These are phyloP conservation scores for Scheffersomyces stipitis DNA, from an alignment of 805 yeast species.

Conservation along the genomic window DNA sequence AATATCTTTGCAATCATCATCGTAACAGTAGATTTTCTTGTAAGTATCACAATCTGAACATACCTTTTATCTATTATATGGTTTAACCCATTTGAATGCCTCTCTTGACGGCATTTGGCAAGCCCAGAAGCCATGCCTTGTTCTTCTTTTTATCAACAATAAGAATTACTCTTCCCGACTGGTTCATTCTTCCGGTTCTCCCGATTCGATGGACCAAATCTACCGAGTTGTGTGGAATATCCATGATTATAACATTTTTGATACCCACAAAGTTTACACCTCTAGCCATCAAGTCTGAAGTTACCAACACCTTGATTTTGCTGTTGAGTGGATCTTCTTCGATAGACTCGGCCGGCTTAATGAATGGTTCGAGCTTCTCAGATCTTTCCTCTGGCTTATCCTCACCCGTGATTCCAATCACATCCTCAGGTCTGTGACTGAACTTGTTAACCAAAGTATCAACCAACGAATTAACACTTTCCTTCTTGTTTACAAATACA, in stretches of 20 bases:
- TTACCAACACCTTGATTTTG: slow-evolving; percentile 66
- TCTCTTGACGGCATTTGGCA: slow-evolving; percentile 65
- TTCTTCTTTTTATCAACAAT: slow-evolving; percentile 66
- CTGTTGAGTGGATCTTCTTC: slow-evolving; percentile 26
- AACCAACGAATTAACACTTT: slow-evolving; percentile 59
- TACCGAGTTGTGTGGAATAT: slow-evolving; percentile 79
- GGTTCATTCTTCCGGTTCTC: slow-evolving; percentile 90
- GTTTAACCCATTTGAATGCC: slow-evolving; percentile 38
- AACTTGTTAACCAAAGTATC: slow-evolving; percentile 46
- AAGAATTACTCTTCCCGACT: slow-evolving; percentile 82
- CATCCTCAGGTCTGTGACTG: slow-evolving; percentile 42
- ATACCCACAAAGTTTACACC: slow-evolving; percentile 86
- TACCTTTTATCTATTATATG: slow-evolving; percentile 1
- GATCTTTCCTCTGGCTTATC: slow-evolving; percentile 62
- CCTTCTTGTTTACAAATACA: slow-evolving; percentile 79
- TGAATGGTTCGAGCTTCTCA: slow-evolving; percentile 56
- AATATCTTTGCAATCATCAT: slow-evolving; percentile 36
- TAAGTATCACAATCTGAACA: neutral
- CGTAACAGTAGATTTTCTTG: no score
- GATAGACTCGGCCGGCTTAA: slow-evolving; percentile 55
- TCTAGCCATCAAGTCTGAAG: slow-evolving; percentile 87
- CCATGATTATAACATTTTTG: slow-evolving; percentile 78
- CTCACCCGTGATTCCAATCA: slow-evolving; percentile 66
- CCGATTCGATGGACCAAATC: slow-evolving; percentile 92
- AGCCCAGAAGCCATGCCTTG: slow-evolving; percentile 80